A percentile compares a stretch with the other conserved stretches of the same genome.
These are phyloP conservation scores for Phytopythium montanum DNA, from an alignment of 352 stramenopile species.

Conservation along the genomic window DNA sequence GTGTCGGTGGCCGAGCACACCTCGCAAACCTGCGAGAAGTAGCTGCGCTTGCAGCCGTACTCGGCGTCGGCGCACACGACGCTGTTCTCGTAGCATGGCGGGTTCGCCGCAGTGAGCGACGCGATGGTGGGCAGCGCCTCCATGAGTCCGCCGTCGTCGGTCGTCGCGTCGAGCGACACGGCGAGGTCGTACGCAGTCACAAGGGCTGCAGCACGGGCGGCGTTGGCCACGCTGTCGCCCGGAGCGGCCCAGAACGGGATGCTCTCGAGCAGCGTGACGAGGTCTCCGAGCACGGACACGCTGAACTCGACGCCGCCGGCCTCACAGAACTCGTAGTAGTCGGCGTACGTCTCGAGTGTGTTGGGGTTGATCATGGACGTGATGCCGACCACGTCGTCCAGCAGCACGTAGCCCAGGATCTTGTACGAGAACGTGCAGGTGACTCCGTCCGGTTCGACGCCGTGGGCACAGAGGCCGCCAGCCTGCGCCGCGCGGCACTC, in stretches of 20 bases:
- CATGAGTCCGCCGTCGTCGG: conserved; percentile 39
- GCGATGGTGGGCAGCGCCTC: conserved; percentile 35
- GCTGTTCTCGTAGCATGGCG: conserved; percentile 63
- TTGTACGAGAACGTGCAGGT: conserved; percentile 64
- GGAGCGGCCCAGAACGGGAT: conserved; percentile 72
- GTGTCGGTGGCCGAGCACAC: conserved; percentile 26
- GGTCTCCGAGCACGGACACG: conserved; percentile 17
- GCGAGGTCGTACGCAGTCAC: conserved; percentile 41
- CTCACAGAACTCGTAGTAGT: conserved; percentile 62
- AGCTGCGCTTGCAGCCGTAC: conserved; percentile 48
- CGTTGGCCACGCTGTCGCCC: conserved; percentile 34
- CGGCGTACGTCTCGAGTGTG: conserved; percentile 28
- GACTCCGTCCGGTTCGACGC: conserved; percentile 49
- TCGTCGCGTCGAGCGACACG: conserved; percentile 23
- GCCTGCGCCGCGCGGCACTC: conserved; percentile 31
- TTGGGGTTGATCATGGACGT: conserved; percentile 46
- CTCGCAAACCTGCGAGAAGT: conserved; percentile 59
- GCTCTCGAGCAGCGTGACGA: conserved; percentile 29
- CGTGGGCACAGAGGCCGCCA: conserved; percentile 41
- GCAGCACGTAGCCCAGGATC: conserved; percentile 50
- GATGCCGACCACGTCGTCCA: conserved; percentile 74
- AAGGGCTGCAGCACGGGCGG: conserved; percentile 34
- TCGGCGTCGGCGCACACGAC: conserved; percentile 31
- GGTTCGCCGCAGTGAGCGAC: conserved; percentile 35
- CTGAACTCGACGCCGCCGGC: conserved; percentile 53